Evolutionary conservation across 768 basidiomycete species (phyloP), one percentile per base, ranked within the genome.

Genomic region (Leccinum variicolor): DNA sequence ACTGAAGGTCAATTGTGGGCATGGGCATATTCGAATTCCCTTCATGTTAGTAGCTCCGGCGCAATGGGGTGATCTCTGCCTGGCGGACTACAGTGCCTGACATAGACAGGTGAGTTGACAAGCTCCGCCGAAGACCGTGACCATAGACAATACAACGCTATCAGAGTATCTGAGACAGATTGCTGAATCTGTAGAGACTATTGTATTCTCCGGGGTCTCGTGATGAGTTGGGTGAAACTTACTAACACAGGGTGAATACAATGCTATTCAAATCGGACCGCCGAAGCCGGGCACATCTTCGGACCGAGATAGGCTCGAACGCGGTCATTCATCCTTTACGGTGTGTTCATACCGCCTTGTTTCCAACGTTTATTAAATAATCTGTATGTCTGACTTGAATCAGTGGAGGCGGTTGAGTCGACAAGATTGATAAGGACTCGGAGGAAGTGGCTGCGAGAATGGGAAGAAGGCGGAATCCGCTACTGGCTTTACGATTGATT

Each of bases 1-100:
- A 73, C 77, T 54, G 78, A 81, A 63, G 81, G 84, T 4, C 74
- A 79, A 62, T 83, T 84, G 65, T 80, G 71, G 57, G 77, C 66
- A 4, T 21, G 13, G 31, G 31, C 4, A 31, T 31, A 31, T 31
- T 31, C 31, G 31, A 31, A 46, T 41, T 58, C 23, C 31, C 17
- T 15, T 6, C 45, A 29, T 26, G 26, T 14, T 41, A n/a, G n/a
- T 28, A 23, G 7, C 39, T 47, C 47, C 45, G 29, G 29, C 29
- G 25, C 41, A 57, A 54, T 13, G 59, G 61, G 39, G 9, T 52
- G 64, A 33, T 60, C 67, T 36, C 52, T 61, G 62, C 15, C 26
- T 60, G 43, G 57, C 53, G 39, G 66, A 64, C 43, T 62, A 64
- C 21, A 23, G 17, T 55, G 67, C 72, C 6, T 78, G 75, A 75